Evolutionary conservation across 1,284 basidiomycete genomes (phyloP).

Genomic region (Cutaneotrichosporon sp.): DNA sequence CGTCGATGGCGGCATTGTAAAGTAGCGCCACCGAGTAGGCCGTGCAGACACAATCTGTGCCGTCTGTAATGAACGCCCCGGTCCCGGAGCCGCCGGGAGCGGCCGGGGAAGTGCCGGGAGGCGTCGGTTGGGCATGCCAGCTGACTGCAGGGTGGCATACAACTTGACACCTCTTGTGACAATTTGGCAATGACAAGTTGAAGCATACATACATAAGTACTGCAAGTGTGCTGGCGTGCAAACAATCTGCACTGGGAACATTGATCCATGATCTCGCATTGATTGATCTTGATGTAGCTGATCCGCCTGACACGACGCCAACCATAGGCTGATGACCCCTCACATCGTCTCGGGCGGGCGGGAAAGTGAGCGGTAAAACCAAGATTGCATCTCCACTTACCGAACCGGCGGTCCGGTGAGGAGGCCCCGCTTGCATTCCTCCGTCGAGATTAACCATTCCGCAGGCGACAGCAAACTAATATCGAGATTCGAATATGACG

Average conservation of each 20-base stretch:
- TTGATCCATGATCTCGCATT: not conserved
- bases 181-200: not conserved
- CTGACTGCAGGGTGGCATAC: not conserved
- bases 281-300: not conserved
- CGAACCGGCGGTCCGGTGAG: not conserved
- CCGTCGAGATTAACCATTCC: constrained; percentile 4
- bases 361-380: not conserved
- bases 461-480: constrained; percentile 4
- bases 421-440: constrained; percentile 4
- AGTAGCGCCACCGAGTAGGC: not conserved
- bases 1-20: not conserved
- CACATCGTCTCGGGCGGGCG: not conserved
- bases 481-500: not conserved
- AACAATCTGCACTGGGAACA: not conserved
- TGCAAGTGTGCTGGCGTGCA: not conserved
- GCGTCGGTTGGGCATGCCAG: not conserved
- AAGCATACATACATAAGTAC: not conserved
- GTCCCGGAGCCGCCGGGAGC: not conserved
- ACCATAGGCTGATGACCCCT: not conserved
- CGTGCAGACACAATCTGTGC: not conserved
- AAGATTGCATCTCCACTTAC: not conserved
- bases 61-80: not conserved
- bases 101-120: not conserved
- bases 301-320: not conserved
- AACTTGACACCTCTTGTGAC: not conserved